Base-by-base conservation (phyloP, 768 basidiomycete species). In the Suillus subluteus region DNA sequence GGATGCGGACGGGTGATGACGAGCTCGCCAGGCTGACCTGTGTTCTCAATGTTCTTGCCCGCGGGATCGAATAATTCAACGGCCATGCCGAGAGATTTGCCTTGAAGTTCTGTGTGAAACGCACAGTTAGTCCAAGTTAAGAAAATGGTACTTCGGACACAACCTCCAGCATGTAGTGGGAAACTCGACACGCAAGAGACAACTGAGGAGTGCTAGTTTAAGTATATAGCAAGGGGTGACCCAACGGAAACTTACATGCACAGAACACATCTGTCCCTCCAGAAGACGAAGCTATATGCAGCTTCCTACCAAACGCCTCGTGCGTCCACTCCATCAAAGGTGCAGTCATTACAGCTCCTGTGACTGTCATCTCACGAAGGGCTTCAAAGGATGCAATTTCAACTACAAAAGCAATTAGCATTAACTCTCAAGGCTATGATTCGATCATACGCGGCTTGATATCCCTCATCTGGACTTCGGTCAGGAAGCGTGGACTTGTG, bases 221-320 rank as follows among this genome's bases (percentile, higher is more conserved):
- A 48, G 65, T 6, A 37, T 16, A 21, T 44, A 63, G 59, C 26
- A 11, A 38, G 6, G 23, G 48, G 15, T 21, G 21, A 56, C 55
- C 44, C 62, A 65, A 40, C 43, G n/a, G 40, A 16, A 26, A 82
- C 89, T 76, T 68, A 91, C 90, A 88, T 38, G 83, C 79, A 66
- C 83, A 77, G 71, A 87, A 90, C 12, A 92, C 84, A 74, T 92
- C 91, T 23, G 91, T 92, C n/a, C 91, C 91, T 32, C 91, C 91
- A 52, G 88, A 90, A 0, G 82, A 78, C 4, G 87, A 87, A 15
- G 80, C 74, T 12, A 91, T 67, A 64, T 87, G 84, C 30, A 87
- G 63, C 11, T 83, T 77, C 55, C 77, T 75, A 6, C 81, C 78
- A 59, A 92, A 92, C 16, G 86, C 87, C 37, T 82, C 69, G 32